Evolutionary conservation across 1,284 basidiomycete species (phyloP).

Genomic region (Pholiota adiposa): DNA sequence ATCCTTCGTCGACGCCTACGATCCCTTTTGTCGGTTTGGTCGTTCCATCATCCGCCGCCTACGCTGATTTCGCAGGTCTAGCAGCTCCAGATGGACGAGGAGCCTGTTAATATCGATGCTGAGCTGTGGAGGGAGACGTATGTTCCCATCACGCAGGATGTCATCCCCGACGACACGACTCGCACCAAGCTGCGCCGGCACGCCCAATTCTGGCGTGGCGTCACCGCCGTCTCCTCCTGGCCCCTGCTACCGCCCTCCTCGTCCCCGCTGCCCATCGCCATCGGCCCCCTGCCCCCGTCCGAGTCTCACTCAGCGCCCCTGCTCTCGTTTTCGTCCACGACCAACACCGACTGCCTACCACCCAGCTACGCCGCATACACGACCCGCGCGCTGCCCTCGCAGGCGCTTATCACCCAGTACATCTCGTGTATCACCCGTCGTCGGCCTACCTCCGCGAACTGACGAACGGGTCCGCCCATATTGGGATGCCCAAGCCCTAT

Average conservation of each 20-base stretch:
- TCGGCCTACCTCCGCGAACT: slow-evolving; percentile 67
- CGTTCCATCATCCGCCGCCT: slow-evolving; percentile 1
- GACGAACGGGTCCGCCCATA: slow-evolving; percentile 70
- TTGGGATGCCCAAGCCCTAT: slow-evolving; percentile 75
- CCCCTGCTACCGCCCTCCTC: slow-evolving; percentile 6
- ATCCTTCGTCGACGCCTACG: slow-evolving; percentile 24
- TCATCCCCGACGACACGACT: slow-evolving; percentile 53
- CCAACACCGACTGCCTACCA: slow-evolving; percentile 47
- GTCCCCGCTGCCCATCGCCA: slow-evolving; percentile 25
- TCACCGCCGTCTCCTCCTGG: slow-evolving; percentile 57
- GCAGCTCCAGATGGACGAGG: slow-evolving; percentile 46
- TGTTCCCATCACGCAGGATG: slow-evolving; percentile 53
- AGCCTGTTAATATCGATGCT: slow-evolving; percentile 54
- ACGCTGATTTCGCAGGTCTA: not conserved
- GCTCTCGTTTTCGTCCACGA: slow-evolving; percentile 29
- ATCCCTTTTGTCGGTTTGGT: not conserved
- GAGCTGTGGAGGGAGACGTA: slow-evolving; percentile 48
- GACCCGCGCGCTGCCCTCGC: slow-evolving; percentile 56
- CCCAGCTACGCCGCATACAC: slow-evolving; percentile 57
- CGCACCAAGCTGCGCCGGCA: slow-evolving; percentile 58
- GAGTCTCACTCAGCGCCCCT: slow-evolving; percentile 40
- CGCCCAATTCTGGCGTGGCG: slow-evolving; percentile 70
- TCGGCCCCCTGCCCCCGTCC: slow-evolving; percentile 41
- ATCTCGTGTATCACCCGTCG: slow-evolving; percentile 64
- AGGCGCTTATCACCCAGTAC: slow-evolving; percentile 62